Evolutionary conservation across 2,329 filamentous ascomycete genomes (phyloP), one percentile per base, ranked within the genome.

Genomic region (Purpureocillium lavendulum): DNA sequence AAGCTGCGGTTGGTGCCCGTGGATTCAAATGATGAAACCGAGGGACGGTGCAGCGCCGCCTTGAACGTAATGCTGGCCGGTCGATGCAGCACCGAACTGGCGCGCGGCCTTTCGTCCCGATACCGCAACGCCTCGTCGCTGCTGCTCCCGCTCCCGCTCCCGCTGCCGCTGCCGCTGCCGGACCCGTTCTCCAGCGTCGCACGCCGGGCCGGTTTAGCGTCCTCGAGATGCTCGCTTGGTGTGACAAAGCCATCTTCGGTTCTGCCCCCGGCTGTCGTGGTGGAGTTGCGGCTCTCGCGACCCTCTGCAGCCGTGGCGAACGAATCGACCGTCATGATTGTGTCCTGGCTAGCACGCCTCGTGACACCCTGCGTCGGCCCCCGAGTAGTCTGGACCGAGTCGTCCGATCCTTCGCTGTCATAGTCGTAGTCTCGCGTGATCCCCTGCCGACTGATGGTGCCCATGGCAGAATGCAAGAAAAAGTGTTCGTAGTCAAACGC

Each of bases 401-500:
- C 73, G 32, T 76, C 73, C 0, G 78, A 82, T 49, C 64, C 71
- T 43, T 66, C 70, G 52, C 79, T 82, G 36, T 64, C 67, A 32
- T 56, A 59, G 48, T 76, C 77, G 6, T 59, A 46, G 40, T 51
- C 47, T 30, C 53, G 41, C 11, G 37, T 43, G 33, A 43, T 40
- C 33, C 49, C 48, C 44, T 50, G 52, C 29, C 67, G 61, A 48
- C 74, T 80, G 54, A 87, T 81, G 3, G 75, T 87, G 6, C 87
- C 88, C 74, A 96, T 82, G 10, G 88, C 87, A 49, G 87, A 94
- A 59, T 96, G 88, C 12, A 96, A 71, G 59, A 95, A 95, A 64
- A 96, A 96, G 56, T 94, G 82, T 59, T 95, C 86, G 46, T 97
- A 97, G 58, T 97, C 90, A 54, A 97, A 97, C 1, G 89, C 89